Evolutionary conservation across 2,329 filamentous ascomycete species (phyloP).

Genomic region (Monilinia laxa): DNA sequence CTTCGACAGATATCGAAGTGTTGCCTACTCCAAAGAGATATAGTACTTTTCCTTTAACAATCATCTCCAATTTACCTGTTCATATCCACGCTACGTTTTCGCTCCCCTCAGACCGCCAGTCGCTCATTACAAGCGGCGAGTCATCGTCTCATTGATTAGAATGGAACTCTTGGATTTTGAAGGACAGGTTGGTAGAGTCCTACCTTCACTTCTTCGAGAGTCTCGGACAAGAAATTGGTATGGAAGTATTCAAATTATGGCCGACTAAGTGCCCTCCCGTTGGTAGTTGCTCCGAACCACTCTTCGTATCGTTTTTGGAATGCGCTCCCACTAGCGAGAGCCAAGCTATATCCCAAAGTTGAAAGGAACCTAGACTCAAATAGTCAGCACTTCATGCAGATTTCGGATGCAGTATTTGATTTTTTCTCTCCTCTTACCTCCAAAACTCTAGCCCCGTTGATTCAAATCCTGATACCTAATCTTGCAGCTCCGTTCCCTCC

Average conservation of each 20-base stretch:
- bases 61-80: constrained; percentile 34
- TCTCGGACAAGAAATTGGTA: constrained; percentile 23
- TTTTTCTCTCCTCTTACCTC: constrained; percentile 28
- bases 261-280: constrained; percentile 26
- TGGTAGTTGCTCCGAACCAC: constrained; percentile 23
- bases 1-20: background rate
- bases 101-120: constrained; percentile 38
- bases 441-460: constrained; percentile 25
- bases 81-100: constrained; percentile 39
- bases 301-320: constrained; percentile 34
- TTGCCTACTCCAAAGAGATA: constrained; percentile 27
- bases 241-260: constrained; percentile 32
- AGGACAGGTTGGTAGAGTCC: constrained; percentile 31
- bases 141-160: constrained; percentile 24
- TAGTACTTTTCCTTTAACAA: constrained; percentile 32
- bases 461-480: constrained; percentile 27
- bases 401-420: constrained; percentile 34
- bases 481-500: constrained; percentile 21
- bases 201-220: constrained; percentile 35
- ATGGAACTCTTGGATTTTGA: constrained; percentile 37
- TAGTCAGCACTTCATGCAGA: constrained; percentile 11
- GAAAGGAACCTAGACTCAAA: too few species aligned
- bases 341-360: too few species aligned
- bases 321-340: constrained; percentile 22
- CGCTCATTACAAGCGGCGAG: constrained; percentile 31